These are phyloP conservation scores for Globisporangium spinosum DNA, from an alignment of 352 stramenopile genomes.

Conservation along the genomic window DNA sequence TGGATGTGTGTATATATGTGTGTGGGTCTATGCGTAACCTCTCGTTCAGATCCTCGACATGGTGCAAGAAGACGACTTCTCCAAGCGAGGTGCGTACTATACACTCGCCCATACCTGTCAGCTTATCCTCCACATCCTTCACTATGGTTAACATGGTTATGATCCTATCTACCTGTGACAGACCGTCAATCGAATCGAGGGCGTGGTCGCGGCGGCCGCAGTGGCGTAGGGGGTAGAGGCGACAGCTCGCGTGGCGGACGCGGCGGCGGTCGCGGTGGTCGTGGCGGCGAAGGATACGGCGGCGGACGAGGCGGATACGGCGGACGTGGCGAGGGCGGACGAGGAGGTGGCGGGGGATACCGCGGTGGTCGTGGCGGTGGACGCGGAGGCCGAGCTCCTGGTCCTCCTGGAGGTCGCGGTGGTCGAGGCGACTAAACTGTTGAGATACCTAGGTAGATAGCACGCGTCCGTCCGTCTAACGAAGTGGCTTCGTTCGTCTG, in stretches of 20 bases:
- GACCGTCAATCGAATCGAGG: constrained; percentile 71
- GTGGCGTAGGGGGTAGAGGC: constrained; percentile 36
- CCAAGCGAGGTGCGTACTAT: constrained; percentile 51
- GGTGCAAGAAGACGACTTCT: constrained; percentile 92
- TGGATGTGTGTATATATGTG: neutral
- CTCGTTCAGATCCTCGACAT: constrained; percentile 86
- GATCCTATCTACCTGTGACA: constrained; percentile 23
- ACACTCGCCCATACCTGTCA: neutral
- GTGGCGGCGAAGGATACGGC: constrained; percentile 38
- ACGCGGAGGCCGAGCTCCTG: constrained; percentile 12
- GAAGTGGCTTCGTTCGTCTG: neutral
- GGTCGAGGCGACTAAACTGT: constrained; percentile 15
- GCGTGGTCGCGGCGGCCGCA: constrained; percentile 63
- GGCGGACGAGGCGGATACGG: constrained; percentile 36
- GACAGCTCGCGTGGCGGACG: constrained; percentile 13
- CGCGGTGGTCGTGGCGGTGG: constrained; percentile 29
- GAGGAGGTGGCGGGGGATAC: constrained; percentile 18
- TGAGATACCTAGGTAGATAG: neutral
- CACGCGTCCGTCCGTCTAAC: neutral
- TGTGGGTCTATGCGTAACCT: neutral
- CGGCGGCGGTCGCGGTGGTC: constrained; percentile 26
- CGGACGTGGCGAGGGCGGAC: constrained; percentile 25
- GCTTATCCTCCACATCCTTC: constrained; percentile 9
- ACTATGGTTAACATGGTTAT: constrained; percentile 8
- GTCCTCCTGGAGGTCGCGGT: constrained; percentile 14